These are phyloP conservation scores for Angomonas desouzai DNA, from an alignment of 208 protist species.

Conservation along the genomic window DNA sequence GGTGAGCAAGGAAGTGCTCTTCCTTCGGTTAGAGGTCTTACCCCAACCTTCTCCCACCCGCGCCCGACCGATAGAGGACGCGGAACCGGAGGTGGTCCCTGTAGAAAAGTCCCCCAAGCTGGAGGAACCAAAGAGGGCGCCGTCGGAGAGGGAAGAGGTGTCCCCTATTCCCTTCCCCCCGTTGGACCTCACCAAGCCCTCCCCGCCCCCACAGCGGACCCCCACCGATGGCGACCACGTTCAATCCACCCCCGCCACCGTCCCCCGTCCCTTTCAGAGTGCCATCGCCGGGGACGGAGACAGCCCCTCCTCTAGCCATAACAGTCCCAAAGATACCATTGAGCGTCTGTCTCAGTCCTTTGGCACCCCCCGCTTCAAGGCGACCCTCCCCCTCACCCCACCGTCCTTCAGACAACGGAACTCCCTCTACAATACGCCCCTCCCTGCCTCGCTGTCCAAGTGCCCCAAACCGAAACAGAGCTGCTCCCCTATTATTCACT, in stretches of 20 bases:
- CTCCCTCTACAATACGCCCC: conserved; percentile 1
- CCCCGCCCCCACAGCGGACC: background rate
- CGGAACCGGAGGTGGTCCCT: background rate
- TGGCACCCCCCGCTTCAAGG: too few relatives aligned
- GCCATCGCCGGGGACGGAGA: background rate
- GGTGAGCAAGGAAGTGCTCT: conserved; percentile 4
- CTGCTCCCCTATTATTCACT: background rate
- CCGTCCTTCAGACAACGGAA: background rate
- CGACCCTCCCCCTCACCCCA: background rate
- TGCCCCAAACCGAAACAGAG: background rate
- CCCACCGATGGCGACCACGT: background rate
- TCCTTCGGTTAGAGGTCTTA: background rate
- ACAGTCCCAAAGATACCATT: background rate
- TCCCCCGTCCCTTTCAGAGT: background rate
- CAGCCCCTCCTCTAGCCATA: background rate
- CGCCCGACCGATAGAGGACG: background rate
- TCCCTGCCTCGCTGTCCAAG: conserved; percentile 3
- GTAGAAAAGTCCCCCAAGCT: background rate
- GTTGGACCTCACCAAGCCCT: background rate
- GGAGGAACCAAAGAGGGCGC: background rate
- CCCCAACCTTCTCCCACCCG: background rate
- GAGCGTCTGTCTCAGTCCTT: background rate
- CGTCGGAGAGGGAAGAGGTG: background rate
- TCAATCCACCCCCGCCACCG: background rate
- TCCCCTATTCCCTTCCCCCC: background rate